Evolutionary conservation across 495 filamentous ascomycete genomes (phyloP).

Genomic region (Astrothelium macrocarpum): DNA sequence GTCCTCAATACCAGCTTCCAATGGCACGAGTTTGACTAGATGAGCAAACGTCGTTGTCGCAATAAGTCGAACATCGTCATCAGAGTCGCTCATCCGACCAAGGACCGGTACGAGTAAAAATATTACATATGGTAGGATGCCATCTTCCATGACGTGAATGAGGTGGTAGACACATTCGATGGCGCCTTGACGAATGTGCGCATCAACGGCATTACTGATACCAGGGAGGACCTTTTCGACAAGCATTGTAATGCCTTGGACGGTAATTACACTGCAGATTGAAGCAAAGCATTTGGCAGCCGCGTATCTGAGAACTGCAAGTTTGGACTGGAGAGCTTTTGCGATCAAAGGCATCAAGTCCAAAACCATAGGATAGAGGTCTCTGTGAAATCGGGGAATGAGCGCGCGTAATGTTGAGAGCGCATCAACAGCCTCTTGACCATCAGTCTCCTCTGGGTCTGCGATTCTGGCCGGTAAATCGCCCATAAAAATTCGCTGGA

Average conservation of each 20-base stretch:
- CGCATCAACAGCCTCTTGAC: conserved; percentile 87
- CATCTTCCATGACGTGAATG: conserved; percentile 96
- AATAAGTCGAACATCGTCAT: conserved; percentile 86
- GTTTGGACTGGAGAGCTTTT: conserved; percentile 71
- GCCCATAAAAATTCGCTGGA: conserved; percentile 65
- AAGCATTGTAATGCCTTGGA: conserved; percentile 89
- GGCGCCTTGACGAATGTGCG: conserved; percentile 80
- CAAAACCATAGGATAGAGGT: conserved; percentile 67
- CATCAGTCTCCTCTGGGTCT: conserved; percentile 58
- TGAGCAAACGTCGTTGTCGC: conserved; percentile 96
- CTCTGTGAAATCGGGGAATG: conserved; percentile 67
- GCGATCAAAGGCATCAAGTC: conserved; percentile 76
- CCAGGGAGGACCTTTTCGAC: conserved; percentile 87
- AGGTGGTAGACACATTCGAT: conserved; percentile 90
- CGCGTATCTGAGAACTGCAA: conserved; percentile 89
- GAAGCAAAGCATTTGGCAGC: conserved; percentile 97
- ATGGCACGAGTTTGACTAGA: conserved; percentile 94
- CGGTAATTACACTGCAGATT: conserved; percentile 88
- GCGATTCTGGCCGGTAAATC: conserved; percentile 57
- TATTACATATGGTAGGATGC: conserved; percentile 93
- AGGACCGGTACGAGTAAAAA: conserved; percentile 98
- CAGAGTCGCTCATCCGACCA: conserved; percentile 97
- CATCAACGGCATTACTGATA: conserved; percentile 77
- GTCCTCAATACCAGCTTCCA: conserved; percentile 95
- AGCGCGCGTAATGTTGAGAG: conserved; percentile 87